phyloP scores from a whole-genome alignment of 2,329 filamentous ascomycete genomes.

The Fusarium mexicanum region DNA sequence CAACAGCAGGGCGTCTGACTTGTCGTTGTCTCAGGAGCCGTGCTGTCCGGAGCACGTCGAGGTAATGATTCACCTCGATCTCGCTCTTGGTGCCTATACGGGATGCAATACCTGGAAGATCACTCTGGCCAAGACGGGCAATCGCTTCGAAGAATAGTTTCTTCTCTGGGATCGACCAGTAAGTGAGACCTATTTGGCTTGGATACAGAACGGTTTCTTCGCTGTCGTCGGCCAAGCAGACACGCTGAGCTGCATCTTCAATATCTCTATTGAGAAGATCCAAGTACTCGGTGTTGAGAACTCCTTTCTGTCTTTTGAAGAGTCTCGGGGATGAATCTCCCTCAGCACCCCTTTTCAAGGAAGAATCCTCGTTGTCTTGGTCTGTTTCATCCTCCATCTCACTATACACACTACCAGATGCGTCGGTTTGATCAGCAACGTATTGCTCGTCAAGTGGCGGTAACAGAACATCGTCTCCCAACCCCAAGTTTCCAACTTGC shows the following conservation, averaged over 20 bases:
- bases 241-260: constrained; percentile 57
- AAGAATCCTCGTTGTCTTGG: constrained; percentile 19
- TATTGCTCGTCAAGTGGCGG: not conserved
- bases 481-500: constrained; percentile 6
- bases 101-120: constrained; percentile 69
- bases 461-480: constrained; percentile 7
- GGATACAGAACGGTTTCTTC: constrained; percentile 45
- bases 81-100: constrained; percentile 76
- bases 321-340: constrained; percentile 42
- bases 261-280: constrained; percentile 67
- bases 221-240: constrained; percentile 45
- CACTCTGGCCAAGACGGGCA: constrained; percentile 69
- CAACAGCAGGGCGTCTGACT: constrained; percentile 47
- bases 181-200: constrained; percentile 72
- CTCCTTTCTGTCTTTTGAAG: constrained; percentile 57
- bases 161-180: constrained; percentile 80
- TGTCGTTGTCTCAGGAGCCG: constrained; percentile 53
- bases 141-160: constrained; percentile 73
- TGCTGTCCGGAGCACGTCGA: constrained; percentile 68
- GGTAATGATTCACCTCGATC: constrained; percentile 77
- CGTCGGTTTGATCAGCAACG: constrained; percentile 7
- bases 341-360: constrained; percentile 46
- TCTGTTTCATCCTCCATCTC: constrained; percentile 19
- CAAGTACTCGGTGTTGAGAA: constrained; percentile 59
- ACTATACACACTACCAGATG: constrained; percentile 22